A percentile compares a stretch with the other conserved stretches of the same genome.
Conservation (phyloP, 768 basidiomycete genomes). For the Mycena pura region DNA sequence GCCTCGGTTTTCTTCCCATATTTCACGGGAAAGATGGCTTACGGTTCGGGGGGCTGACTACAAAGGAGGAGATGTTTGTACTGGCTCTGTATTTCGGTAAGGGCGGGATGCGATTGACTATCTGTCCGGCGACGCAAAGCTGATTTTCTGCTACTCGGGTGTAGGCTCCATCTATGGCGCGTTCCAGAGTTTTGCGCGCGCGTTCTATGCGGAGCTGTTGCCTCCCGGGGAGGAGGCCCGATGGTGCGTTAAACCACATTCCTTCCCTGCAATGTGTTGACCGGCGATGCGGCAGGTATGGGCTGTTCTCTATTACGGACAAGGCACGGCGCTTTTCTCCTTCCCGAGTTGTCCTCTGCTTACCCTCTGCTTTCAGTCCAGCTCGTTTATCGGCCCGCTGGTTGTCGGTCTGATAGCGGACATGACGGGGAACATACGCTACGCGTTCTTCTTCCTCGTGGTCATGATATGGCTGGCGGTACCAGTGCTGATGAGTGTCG, state of each 20-base stretch:
- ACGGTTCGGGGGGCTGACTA: constrained; percentile 77
- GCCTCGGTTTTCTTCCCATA: constrained; percentile 73
- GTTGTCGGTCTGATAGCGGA: constrained; percentile 90
- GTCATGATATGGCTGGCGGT: constrained; percentile 82
- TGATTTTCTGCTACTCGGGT: neutral
- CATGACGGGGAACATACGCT: constrained; percentile 88
- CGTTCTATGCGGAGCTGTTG: constrained; percentile 86
- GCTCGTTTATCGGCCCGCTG: constrained; percentile 90
- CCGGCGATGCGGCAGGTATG: constrained; percentile 50
- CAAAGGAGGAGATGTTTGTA: constrained; percentile 83
- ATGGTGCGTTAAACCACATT: constrained; percentile 58
- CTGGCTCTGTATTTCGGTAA: constrained; percentile 84
- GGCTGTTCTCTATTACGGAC: constrained; percentile 89
- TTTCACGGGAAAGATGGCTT: constrained; percentile 51
- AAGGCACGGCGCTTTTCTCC: constrained; percentile 55
- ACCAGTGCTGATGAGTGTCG: constrained; percentile 74
- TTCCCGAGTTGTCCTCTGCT: neutral
- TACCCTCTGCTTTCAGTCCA: constrained; percentile 58
- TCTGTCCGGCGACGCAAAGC: neutral
- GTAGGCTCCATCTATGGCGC: constrained; percentile 81
- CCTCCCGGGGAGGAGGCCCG: constrained; percentile 89
- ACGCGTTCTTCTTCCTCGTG: constrained; percentile 88
- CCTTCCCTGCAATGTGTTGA: neutral
- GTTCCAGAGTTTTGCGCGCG: constrained; percentile 89
- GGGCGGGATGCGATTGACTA: constrained; percentile 15